Evolutionary conservation across 208 protist species (phyloP).

Genomic region (Giardia muris): DNA sequence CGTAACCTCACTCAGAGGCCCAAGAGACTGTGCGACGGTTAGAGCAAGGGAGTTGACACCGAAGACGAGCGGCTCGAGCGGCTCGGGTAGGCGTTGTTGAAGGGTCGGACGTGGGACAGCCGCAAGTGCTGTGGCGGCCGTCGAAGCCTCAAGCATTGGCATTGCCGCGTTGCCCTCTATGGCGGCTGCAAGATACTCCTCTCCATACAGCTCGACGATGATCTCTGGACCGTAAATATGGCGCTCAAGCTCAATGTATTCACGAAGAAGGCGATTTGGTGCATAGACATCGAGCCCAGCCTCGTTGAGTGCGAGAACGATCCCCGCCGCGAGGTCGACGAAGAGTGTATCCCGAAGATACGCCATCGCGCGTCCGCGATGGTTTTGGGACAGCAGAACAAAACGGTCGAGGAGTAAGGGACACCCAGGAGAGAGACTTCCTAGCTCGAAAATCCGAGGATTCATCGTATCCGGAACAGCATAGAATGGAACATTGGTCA

Average conservation of each 20-base stretch:
- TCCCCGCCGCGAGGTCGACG: background rate
- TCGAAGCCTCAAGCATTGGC: too few relatives aligned
- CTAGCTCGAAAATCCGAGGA: background rate
- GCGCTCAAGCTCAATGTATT: background rate
- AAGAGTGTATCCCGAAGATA: background rate
- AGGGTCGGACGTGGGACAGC: too few relatives aligned
- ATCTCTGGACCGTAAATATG: background rate
- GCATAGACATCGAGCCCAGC: background rate
- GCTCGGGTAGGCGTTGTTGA: too few relatives aligned
- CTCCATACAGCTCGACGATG: background rate
- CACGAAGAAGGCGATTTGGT: background rate
- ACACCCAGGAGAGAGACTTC: background rate
- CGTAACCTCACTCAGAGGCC: too few relatives aligned
- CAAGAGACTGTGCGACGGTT: too few relatives aligned
- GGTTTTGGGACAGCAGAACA: background rate
- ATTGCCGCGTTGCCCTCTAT: too few relatives aligned
- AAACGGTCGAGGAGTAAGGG: background rate
- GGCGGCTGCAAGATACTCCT: background rate
- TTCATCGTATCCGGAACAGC: background rate
- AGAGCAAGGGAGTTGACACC: too few relatives aligned
- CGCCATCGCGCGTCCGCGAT: background rate
- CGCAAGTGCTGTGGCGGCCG: too few relatives aligned
- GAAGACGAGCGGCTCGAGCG: too few relatives aligned
- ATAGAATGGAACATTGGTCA: conserved; percentile 25
- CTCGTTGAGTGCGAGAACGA: background rate